A percentile compares a stretch with the other conserved stretches of the same genome.
These are phyloP conservation scores for Leptoxyphium fumago DNA, from an alignment of 2,329 filamentous ascomycete genomes.

Conservation along the genomic window DNA sequence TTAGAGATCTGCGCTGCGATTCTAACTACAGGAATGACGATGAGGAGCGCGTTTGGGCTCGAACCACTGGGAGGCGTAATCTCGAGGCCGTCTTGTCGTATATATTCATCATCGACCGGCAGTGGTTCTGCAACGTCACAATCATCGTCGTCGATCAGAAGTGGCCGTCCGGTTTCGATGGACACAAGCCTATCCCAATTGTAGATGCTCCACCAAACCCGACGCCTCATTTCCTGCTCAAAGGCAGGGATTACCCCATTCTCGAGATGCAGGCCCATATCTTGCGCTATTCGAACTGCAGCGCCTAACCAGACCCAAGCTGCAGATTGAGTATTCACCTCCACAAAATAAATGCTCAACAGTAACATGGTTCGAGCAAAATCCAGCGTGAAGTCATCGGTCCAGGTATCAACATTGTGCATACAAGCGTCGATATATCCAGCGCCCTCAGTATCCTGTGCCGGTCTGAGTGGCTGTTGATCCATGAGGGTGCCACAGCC, in stretches of 20 bases:
- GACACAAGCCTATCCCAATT: slow-evolving; percentile 59
- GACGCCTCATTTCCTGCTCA: slow-evolving; percentile 71
- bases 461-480: slow-evolving; percentile 40
- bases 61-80: slow-evolving; percentile 25
- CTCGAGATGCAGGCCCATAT: slow-evolving; percentile 67
- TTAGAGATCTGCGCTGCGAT: slow-evolving; percentile 61
- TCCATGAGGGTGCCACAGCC: slow-evolving; percentile 67
- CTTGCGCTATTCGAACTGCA: slow-evolving; percentile 67
- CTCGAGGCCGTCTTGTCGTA: slow-evolving; percentile 38
- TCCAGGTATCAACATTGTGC: slow-evolving; percentile 64
- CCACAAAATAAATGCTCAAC: slow-evolving; percentile 63
- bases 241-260: slow-evolving; percentile 57
- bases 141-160: slow-evolving; percentile 73
- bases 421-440: slow-evolving; percentile 59
- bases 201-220: slow-evolving; percentile 92
- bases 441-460: slow-evolving; percentile 39
- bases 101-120: slow-evolving; percentile 65
- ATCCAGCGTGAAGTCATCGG: slow-evolving; percentile 61
- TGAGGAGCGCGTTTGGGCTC: slow-evolving; percentile 57
- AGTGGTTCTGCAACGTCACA: slow-evolving; percentile 73
- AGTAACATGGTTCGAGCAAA: slow-evolving; percentile 60
- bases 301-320: slow-evolving; percentile 77
- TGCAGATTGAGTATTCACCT: slow-evolving; percentile 72
- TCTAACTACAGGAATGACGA: slow-evolving; percentile 67
- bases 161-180: slow-evolving; percentile 65